phyloP scores from a whole-genome alignment of 225 moss, liverwort and hornwort species.

The Bryum argenteum region DNA sequence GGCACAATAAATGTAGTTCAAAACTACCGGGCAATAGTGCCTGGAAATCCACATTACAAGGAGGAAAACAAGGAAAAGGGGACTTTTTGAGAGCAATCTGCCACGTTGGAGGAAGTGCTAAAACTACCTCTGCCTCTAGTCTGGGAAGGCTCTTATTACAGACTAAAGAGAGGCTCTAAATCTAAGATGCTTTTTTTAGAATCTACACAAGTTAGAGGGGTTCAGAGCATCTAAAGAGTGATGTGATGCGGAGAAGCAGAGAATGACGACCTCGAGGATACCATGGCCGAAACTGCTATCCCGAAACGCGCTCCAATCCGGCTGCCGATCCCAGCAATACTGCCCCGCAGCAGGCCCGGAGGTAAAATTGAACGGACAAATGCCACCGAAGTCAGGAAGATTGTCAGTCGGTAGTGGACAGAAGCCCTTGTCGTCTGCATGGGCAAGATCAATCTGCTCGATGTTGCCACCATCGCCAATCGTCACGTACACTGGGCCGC shows the following conservation, averaged over 20 bases:
- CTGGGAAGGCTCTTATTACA: too few species aligned
- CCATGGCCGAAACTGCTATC: slow-evolving; percentile 73
- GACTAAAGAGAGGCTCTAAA: too few species aligned
- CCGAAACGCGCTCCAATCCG: slow-evolving; percentile 68
- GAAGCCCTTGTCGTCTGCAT: slow-evolving; percentile 58
- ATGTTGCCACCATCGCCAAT: slow-evolving; percentile 72
- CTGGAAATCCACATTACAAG: too few species aligned
- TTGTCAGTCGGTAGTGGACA: slow-evolving; percentile 46
- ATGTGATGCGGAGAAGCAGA: neutral
- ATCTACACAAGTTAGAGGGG: too few species aligned
- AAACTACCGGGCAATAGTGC: too few species aligned
- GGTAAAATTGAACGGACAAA: slow-evolving; percentile 59
- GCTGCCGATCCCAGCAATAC: slow-evolving; percentile 61
- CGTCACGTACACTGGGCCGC: slow-evolving; percentile 60
- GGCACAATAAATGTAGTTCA: too few species aligned
- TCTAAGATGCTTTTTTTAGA: too few species aligned
- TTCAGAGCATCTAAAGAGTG: too few species aligned
- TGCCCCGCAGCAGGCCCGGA: slow-evolving; percentile 55
- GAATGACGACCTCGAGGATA: slow-evolving; percentile 42
- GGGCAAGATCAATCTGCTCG: slow-evolving; percentile 54
- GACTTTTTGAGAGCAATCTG: too few species aligned
- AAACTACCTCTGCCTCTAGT: too few species aligned
- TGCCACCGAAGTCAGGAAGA: slow-evolving; percentile 44
- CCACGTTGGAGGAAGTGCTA: too few species aligned
- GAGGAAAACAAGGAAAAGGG: too few species aligned